These are phyloP conservation scores for Cadophora sp. DNA, from an alignment of 2,329 filamentous ascomycete genomes.

Conservation along the genomic window DNA sequence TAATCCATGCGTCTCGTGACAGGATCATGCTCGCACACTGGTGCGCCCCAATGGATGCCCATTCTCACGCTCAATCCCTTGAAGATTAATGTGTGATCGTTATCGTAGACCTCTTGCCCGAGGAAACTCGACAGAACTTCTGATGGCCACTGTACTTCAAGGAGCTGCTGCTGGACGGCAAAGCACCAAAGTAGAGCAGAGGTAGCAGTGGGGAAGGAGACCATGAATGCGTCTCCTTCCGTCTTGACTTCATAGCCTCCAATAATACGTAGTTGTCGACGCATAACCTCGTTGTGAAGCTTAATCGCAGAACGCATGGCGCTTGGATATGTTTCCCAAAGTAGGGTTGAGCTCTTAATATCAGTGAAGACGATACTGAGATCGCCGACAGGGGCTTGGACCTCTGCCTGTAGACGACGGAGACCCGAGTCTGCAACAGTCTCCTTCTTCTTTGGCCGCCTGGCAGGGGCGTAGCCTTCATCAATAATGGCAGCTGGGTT, in stretches of 20 bases:
- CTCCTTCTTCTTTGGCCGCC: slow-evolving; percentile 69
- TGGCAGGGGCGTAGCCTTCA: slow-evolving; percentile 71
- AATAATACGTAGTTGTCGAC: slow-evolving; percentile 88
- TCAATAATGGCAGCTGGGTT: slow-evolving; percentile 77
- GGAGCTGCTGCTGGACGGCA: slow-evolving; percentile 84
- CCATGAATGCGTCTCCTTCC: slow-evolving; percentile 99
- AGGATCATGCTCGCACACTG: slow-evolving; percentile 93
- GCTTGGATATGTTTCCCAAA: slow-evolving; percentile 95
- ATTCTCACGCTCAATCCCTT: slow-evolving; percentile 93
- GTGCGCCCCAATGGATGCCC: slow-evolving; percentile 95
- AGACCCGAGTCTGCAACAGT: slow-evolving; percentile 82
- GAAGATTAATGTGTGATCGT: slow-evolving; percentile 89
- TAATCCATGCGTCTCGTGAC: slow-evolving; percentile 99
- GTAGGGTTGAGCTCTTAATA: slow-evolving; percentile 95
- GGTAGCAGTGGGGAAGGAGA: slow-evolving; percentile 95
- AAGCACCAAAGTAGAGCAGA: slow-evolving; percentile 96
- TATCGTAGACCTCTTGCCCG: slow-evolving; percentile 82
- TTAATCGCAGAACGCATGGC: slow-evolving; percentile 98
- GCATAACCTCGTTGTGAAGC: slow-evolving; percentile 96
- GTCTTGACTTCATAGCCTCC: slow-evolving; percentile 99
- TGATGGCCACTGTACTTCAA: slow-evolving; percentile 91
- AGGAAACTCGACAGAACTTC: slow-evolving; percentile 89
- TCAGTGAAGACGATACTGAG: slow-evolving; percentile 97
- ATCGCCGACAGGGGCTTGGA: slow-evolving; percentile 88
- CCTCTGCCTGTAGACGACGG: slow-evolving; percentile 85